Conservation (phyloP, 176 grass and related monocot genomes). For the Elaeis guineensis region DNA sequence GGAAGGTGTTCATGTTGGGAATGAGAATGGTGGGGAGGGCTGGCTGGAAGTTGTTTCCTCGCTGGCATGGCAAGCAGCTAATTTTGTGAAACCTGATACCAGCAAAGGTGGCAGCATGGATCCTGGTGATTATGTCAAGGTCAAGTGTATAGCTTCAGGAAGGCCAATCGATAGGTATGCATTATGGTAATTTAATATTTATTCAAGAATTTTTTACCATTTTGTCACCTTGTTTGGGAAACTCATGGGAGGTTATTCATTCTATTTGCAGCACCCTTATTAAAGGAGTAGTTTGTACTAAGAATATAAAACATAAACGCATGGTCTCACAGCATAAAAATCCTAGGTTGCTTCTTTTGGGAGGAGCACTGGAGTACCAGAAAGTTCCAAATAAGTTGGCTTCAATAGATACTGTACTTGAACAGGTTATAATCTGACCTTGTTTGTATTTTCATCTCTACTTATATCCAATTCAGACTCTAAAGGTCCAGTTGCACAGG, state of each 20-base stretch:
- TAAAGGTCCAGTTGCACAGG: constrained; percentile 32
- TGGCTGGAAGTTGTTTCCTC: constrained; percentile 74
- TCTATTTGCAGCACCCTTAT: constrained; percentile 51
- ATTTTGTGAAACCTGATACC: constrained; percentile 86
- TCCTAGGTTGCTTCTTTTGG: constrained; percentile 76
- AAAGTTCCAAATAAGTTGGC: constrained; percentile 71
- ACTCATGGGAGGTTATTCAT: constrained; percentile 37
- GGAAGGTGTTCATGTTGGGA: constrained; percentile 48
- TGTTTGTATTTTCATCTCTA: constrained; percentile 10
- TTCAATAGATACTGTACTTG: constrained; percentile 65
- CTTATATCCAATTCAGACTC: background rate
- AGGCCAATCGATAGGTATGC: constrained; percentile 63
- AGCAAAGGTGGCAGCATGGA: constrained; percentile 89
- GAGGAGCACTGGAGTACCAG: constrained; percentile 77
- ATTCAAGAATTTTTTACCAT: background rate
- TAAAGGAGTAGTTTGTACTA: constrained; percentile 86
- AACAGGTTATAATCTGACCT: constrained; percentile 38
- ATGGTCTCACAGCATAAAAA: constrained; percentile 71
- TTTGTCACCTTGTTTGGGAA: constrained; percentile 15
- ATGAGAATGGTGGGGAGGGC: constrained; percentile 29
- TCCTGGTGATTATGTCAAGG: constrained; percentile 76
- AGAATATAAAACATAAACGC: constrained; percentile 91
- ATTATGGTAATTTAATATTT: background rate
- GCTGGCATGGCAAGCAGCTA: constrained; percentile 70
- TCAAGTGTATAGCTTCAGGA: constrained; percentile 82